Evolutionary conservation across 305 asterid species (phyloP).

Genomic region (Rubia peregrina): DNA sequence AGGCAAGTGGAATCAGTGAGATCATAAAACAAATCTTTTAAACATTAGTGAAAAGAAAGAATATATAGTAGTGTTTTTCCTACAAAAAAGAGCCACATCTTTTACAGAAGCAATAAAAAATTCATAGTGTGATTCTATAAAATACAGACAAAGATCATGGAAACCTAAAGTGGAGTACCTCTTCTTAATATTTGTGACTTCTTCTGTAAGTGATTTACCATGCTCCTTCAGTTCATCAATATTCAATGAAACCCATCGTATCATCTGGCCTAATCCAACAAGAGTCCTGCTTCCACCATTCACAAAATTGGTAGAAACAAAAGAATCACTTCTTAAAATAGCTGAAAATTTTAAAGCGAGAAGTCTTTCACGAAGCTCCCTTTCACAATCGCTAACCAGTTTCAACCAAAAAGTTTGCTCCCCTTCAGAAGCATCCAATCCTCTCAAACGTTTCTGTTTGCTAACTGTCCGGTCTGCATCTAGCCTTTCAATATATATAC

Average conservation of each 20-base stretch:
- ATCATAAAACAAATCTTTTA: background rate
- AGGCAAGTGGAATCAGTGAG: background rate
- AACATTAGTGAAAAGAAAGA: background rate
- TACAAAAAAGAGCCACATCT: background rate
- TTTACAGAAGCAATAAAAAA: background rate
- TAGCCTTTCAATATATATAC: conserved; percentile 39
- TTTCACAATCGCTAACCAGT: conserved; percentile 51
- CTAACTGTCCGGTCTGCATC: conserved; percentile 22
- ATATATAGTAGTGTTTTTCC: background rate
- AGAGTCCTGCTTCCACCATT: conserved; percentile 38
- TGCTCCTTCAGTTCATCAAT: conserved; percentile 34
- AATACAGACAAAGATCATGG: background rate
- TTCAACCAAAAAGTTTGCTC: conserved; percentile 46
- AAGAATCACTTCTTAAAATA: conserved; percentile 25
- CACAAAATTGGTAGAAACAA: conserved; percentile 19
- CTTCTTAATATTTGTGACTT: conserved; percentile 42
- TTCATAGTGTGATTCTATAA: conserved; percentile 11
- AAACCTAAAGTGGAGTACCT: conserved; percentile 36
- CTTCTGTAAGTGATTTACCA: conserved; percentile 39
- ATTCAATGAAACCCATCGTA: conserved; percentile 56
- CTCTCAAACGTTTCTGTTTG: conserved; percentile 28
- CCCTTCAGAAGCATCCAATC: conserved; percentile 24
- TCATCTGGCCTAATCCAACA: conserved; percentile 62
- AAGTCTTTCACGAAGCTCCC: conserved; percentile 73
- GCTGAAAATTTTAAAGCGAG: conserved; percentile 43